Evolutionary conservation across 169 alveolate species (phyloP).

Genomic region (Cryptosporidium ryanae): DNA sequence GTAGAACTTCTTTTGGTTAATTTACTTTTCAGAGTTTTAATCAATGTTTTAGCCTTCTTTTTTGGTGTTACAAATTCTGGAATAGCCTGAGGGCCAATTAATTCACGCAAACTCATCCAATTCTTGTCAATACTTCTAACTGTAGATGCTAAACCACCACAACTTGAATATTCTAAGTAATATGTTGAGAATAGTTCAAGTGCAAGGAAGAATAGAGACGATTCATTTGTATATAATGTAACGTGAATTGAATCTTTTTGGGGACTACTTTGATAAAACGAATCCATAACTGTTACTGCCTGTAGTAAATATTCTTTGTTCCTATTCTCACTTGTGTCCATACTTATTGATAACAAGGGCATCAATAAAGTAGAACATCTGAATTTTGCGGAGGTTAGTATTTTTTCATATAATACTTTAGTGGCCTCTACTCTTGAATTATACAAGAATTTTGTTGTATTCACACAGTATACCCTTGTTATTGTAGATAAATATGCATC

Average conservation of each 20-base stretch:
- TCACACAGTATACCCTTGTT: slow-evolving; percentile 28
- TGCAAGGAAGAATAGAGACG: slow-evolving; percentile 3
- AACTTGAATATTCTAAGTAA: slow-evolving; percentile 33
- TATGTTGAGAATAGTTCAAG: slow-evolving; percentile 31
- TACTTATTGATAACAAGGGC: slow-evolving; percentile 21
- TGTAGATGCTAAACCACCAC: slow-evolving; percentile 18
- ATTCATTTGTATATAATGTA: slow-evolving; percentile 7
- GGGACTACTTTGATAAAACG: slow-evolving; percentile 8
- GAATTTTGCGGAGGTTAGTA: slow-evolving; percentile 34
- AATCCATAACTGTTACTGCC: slow-evolving; percentile 35
- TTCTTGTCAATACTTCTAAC: slow-evolving; percentile 8
- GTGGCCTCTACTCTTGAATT: slow-evolving; percentile 8
- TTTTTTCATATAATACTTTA: slow-evolving; percentile 7
- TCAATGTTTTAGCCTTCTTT: not conserved
- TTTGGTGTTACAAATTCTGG: not conserved
- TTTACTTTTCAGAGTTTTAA: slow-evolving; percentile 2
- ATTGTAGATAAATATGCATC: not conserved
- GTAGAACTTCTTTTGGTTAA: slow-evolving; percentile 6
- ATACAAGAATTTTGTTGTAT: slow-evolving; percentile 28
- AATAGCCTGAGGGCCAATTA: not conserved
- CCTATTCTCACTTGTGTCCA: slow-evolving; percentile 16
- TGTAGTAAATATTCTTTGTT: slow-evolving; percentile 40
- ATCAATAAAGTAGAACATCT: slow-evolving; percentile 26
- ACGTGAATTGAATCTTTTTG: slow-evolving; percentile 23
- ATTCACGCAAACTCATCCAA: slow-evolving; percentile 13